Percentiles rank a stretch among this genome's conserved stretches.
These are phyloP conservation scores for Zygotorulaspora sp. DNA, from an alignment of 805 yeast genomes.

Conservation along the genomic window DNA sequence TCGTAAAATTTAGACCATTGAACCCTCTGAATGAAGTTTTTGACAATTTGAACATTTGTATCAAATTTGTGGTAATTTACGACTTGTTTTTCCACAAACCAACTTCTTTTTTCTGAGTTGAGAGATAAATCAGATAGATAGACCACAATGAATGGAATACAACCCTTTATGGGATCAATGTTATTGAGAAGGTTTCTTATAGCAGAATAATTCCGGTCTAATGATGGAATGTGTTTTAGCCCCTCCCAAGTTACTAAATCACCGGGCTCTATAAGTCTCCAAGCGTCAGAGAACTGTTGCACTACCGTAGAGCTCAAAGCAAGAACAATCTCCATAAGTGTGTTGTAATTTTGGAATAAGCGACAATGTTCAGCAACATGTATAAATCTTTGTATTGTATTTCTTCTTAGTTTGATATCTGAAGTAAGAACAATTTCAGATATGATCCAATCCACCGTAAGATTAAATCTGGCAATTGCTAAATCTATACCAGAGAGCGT, in stretches of 20 bases:
- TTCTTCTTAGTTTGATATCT: slow-evolving; percentile 52
- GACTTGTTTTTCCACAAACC: slow-evolving; percentile 37
- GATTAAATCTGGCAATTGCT: slow-evolving; percentile 78
- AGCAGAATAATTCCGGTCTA: slow-evolving; percentile 64
- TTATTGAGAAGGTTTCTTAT: slow-evolving; percentile 49
- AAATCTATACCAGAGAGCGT: slow-evolving; percentile 70
- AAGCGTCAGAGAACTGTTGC: slow-evolving; percentile 58
- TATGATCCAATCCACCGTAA: slow-evolving; percentile 87
- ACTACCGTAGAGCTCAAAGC: slow-evolving; percentile 70
- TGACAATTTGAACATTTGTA: slow-evolving; percentile 70
- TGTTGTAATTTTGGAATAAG: slow-evolving; percentile 72
- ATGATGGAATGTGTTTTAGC: slow-evolving; percentile 67
- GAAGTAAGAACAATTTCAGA: slow-evolving; percentile 78
- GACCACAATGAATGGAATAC: slow-evolving; percentile 86
- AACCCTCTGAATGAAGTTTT: slow-evolving; percentile 70
- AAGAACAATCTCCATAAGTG: slow-evolving; percentile 79
- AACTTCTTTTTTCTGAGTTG: slow-evolving; percentile 44
- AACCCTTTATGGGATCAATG: slow-evolving; percentile 63
- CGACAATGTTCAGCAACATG: slow-evolving; percentile 78
- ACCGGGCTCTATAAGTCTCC: slow-evolving; percentile 68
- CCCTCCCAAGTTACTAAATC: slow-evolving; percentile 64
- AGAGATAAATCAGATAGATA: slow-evolving; percentile 78
- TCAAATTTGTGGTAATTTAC: slow-evolving; percentile 77
- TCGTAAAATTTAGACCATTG: slow-evolving; percentile 77
- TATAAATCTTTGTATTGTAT: slow-evolving; percentile 77